Conservation (phyloP, 139 green algal genomes). For the Chlamydomonas applanata region DNA sequence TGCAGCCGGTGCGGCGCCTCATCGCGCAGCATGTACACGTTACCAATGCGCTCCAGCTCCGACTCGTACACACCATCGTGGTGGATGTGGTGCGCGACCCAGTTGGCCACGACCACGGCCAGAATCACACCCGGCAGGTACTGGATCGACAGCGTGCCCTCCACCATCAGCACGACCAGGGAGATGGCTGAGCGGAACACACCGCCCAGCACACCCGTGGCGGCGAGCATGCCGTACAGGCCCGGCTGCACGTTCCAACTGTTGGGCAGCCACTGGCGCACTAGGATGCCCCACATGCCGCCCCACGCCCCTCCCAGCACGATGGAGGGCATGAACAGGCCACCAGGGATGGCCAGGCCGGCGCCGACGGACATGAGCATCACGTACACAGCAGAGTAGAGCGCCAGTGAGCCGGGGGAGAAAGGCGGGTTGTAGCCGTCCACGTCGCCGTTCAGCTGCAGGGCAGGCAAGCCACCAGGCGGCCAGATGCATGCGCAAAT, state of each 20-base stretch:
- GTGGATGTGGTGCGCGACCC: constrained; percentile 73
- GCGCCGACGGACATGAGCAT: constrained; percentile 72
- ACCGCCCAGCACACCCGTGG: constrained; percentile 77
- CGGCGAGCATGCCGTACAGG: constrained; percentile 81
- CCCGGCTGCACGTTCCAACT: constrained; percentile 58
- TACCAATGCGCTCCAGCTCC: constrained; percentile 80
- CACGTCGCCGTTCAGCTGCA: constrained; percentile 19
- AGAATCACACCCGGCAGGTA: constrained; percentile 87
- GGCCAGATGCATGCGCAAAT: background rate
- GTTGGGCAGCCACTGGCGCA: constrained; percentile 56
- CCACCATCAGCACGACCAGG: constrained; percentile 88
- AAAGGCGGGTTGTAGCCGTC: constrained; percentile 43
- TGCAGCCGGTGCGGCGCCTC: constrained; percentile 74
- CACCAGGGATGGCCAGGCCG: constrained; percentile 77
- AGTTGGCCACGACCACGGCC: constrained; percentile 83
- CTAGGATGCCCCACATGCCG: constrained; percentile 57
- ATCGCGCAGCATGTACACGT: constrained; percentile 72
- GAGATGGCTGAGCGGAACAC: constrained; percentile 88
- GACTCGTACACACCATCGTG: constrained; percentile 85
- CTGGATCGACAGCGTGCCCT: constrained; percentile 77
- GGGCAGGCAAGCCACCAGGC: background rate
- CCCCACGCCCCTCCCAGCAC: constrained; percentile 67
- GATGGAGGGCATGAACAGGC: constrained; percentile 92
- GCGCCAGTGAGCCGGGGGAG: constrained; percentile 47
- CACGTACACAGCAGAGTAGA: constrained; percentile 70